phyloP scores from a whole-genome alignment of 2,329 filamentous ascomycete species.

The Diaporthe aspalathi region DNA sequence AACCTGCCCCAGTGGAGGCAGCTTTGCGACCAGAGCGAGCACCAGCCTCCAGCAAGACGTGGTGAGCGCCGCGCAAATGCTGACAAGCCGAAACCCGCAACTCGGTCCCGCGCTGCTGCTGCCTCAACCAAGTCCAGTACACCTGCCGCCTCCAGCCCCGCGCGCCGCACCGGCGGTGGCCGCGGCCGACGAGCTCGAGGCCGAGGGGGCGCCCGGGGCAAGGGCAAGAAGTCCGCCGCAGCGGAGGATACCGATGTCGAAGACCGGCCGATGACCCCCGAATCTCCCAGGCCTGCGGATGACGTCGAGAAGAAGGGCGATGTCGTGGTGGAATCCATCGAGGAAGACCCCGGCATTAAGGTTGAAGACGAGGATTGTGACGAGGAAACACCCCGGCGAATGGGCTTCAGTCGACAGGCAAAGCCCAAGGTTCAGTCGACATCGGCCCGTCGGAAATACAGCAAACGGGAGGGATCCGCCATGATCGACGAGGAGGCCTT shows the following conservation, averaged over 20 bases:
- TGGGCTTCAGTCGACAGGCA: conserved; percentile 61
- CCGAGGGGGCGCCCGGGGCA: conserved; percentile 55
- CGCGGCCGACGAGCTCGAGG: conserved; percentile 37
- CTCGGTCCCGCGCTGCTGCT: conserved; percentile 53
- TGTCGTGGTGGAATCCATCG: conserved; percentile 59
- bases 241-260: conserved; percentile 56
- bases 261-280: conserved; percentile 68
- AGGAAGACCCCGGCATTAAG: conserved; percentile 56
- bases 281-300: conserved; percentile 60
- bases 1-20: conserved; percentile 97
- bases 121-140: conserved; percentile 38
- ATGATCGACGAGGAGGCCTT: conserved; percentile 91
- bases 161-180: conserved; percentile 28
- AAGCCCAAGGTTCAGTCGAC: conserved; percentile 78
- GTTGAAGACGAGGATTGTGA: conserved; percentile 61
- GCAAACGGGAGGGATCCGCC: conserved; percentile 80
- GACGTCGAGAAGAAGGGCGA: conserved; percentile 46
- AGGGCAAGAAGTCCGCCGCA: conserved; percentile 51
- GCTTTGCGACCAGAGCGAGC: conserved; percentile 92
- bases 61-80: conserved; percentile 80
- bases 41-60: conserved; percentile 91
- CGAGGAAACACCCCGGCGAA: conserved; percentile 58
- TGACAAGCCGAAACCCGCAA: conserved; percentile 59
- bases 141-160: conserved; percentile 14
- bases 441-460: conserved; percentile 88